Evolutionary conservation across 2,329 filamentous ascomycete species (phyloP).

Genomic region (Botryotinia narcissicola): DNA sequence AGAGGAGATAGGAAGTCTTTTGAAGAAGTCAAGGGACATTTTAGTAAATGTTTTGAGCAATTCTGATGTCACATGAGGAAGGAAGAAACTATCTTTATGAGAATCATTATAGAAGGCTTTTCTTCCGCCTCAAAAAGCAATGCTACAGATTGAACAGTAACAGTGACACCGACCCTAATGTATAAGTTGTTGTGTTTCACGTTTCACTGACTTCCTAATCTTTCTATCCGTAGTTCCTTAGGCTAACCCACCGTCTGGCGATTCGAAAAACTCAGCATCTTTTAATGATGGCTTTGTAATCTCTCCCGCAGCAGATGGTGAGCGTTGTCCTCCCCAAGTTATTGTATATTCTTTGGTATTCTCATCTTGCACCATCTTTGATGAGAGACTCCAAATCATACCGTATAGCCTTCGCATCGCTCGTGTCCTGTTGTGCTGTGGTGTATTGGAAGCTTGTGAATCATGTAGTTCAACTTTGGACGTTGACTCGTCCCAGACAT

Average conservation of each 20-base stretch:
- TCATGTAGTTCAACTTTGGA: neutral
- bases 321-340: slow-evolving; percentile 46
- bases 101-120: neutral
- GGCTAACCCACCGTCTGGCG: slow-evolving; percentile 37
- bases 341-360: slow-evolving; percentile 39
- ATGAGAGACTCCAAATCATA: slow-evolving; percentile 45
- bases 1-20: neutral
- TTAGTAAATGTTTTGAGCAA: neutral
- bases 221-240: slow-evolving; percentile 27
- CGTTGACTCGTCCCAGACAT: neutral
- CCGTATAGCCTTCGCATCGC: slow-evolving; percentile 50
- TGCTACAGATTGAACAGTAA: neutral
- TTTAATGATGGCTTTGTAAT: slow-evolving; percentile 28
- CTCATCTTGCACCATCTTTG: slow-evolving; percentile 42
- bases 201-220: neutral
- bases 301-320: slow-evolving; percentile 37
- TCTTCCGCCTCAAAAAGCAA: neutral
- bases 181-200: neutral
- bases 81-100: neutral
- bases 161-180: neutral
- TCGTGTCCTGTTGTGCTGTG: slow-evolving; percentile 27
- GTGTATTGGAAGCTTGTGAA: neutral
- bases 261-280: slow-evolving; percentile 49
- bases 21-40: neutral
- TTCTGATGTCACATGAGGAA: neutral